These are phyloP conservation scores for Monocercomonoides exilis DNA, from an alignment of 78 protist species.

Conservation along the genomic window DNA sequence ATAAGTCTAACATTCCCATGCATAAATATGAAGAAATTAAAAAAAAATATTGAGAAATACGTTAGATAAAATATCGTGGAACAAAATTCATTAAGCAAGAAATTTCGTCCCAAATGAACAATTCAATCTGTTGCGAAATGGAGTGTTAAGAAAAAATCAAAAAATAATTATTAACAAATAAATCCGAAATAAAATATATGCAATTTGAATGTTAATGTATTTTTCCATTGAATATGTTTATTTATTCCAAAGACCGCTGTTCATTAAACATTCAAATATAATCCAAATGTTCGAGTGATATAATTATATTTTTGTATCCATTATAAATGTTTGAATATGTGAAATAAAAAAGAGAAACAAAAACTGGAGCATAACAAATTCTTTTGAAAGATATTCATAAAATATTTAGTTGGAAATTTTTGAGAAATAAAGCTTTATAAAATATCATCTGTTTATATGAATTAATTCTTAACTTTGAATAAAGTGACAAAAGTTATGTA, in stretches of 20 bases:
- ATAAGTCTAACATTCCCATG: no score
- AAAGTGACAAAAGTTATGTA: background rate
- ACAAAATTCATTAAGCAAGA: no score
- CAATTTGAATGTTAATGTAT: background rate
- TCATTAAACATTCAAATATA: background rate
- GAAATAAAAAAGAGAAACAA: slow-evolving; percentile 1
- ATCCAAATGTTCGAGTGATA: background rate
- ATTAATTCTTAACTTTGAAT: background rate
- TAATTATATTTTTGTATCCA: background rate
- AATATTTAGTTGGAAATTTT: background rate
- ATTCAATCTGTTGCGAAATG: no score
- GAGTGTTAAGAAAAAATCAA: no score
- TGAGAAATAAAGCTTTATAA: background rate
- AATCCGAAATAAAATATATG: no score
- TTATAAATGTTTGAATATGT: background rate
- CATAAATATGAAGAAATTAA: no score
- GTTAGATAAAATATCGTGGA: no score
- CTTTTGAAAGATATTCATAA: background rate
- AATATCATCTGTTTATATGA: background rate
- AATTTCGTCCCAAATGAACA: no score
- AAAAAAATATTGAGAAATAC: no score
- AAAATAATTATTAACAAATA: no score
- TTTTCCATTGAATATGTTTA: background rate
- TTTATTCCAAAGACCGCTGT: background rate
- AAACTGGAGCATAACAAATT: background rate